Conservation (phyloP, 139 green algal species). For the Eudorina sp. region DNA sequence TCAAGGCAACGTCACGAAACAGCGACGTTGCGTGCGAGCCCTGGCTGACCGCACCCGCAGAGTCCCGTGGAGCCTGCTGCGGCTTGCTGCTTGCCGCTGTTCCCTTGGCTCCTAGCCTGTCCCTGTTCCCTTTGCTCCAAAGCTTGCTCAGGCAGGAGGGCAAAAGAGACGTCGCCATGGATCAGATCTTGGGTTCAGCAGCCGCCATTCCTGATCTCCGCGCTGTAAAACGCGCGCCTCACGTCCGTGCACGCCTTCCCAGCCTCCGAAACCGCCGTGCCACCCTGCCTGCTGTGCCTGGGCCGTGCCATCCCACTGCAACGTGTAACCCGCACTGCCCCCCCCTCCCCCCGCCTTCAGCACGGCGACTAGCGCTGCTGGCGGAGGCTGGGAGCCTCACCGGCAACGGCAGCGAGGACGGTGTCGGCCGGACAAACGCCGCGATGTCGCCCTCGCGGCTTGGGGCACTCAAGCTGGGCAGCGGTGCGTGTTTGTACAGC, state of each 20-base stretch:
- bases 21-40: too few relatives aligned
- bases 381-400: neutral
- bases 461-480: slow-evolving; percentile 20
- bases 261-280: neutral
- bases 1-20: too few relatives aligned
- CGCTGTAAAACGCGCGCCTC: too few relatives aligned
- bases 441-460: slow-evolving; percentile 4
- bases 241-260: neutral
- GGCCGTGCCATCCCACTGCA: too few relatives aligned
- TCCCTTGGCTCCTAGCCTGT: too few relatives aligned
- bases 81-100: too few relatives aligned
- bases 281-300: neutral
- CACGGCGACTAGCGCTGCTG: slow-evolving; percentile 21
- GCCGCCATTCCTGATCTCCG: neutral
- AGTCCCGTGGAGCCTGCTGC: too few relatives aligned
- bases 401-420: neutral
- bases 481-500: too few relatives aligned
- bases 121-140: too few relatives aligned
- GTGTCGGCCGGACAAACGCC: neutral
- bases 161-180: too few relatives aligned
- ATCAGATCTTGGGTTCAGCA: neutral
- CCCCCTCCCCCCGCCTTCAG: neutral
- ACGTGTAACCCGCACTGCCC: neutral
- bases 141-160: too few relatives aligned
- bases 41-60: too few relatives aligned